Conservation (phyloP, 352 stramenopile species). For the Phytophthora syringae region DNA sequence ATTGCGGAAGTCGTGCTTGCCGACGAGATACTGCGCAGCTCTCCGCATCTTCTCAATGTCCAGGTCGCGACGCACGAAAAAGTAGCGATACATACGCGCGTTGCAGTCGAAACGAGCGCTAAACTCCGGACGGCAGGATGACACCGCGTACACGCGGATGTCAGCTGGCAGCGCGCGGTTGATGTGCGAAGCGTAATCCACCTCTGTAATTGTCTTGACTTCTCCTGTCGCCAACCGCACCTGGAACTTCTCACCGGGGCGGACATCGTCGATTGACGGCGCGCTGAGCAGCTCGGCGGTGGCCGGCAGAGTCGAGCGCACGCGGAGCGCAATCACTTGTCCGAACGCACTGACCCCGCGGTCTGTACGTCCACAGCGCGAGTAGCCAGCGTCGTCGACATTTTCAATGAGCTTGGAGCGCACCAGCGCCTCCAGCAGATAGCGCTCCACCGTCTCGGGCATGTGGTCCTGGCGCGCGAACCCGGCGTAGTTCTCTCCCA, state of each 20-base stretch:
- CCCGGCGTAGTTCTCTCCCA: slow-evolving; percentile 90
- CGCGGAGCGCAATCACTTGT: slow-evolving; percentile 72
- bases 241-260: slow-evolving; percentile 65
- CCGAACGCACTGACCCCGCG: slow-evolving; percentile 93
- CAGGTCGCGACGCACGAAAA: slow-evolving; percentile 88
- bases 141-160: slow-evolving; percentile 87
- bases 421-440: slow-evolving; percentile 94
- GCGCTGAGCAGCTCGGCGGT: slow-evolving; percentile 68
- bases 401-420: slow-evolving; percentile 92
- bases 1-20: slow-evolving; percentile 98
- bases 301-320: slow-evolving; percentile 81
- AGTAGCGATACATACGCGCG: slow-evolving; percentile 98
- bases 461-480: slow-evolving; percentile 90
- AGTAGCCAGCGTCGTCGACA: slow-evolving; percentile 90
- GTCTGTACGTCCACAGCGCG: slow-evolving; percentile 97
- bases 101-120: slow-evolving; percentile 95
- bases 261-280: slow-evolving; percentile 71
- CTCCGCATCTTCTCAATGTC: slow-evolving; percentile 89
- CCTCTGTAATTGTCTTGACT: slow-evolving; percentile 87
- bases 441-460: slow-evolving; percentile 94
- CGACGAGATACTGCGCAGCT: slow-evolving; percentile 90
- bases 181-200: slow-evolving; percentile 96
- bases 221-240: slow-evolving; percentile 61
- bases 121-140: slow-evolving; percentile 86
- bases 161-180: slow-evolving; percentile 95